A percentile compares a stretch with the other conserved stretches of the same genome.
These are phyloP conservation scores for Termitomyces bulborhizus DNA, from an alignment of 768 basidiomycete genomes.

Conservation along the genomic window DNA sequence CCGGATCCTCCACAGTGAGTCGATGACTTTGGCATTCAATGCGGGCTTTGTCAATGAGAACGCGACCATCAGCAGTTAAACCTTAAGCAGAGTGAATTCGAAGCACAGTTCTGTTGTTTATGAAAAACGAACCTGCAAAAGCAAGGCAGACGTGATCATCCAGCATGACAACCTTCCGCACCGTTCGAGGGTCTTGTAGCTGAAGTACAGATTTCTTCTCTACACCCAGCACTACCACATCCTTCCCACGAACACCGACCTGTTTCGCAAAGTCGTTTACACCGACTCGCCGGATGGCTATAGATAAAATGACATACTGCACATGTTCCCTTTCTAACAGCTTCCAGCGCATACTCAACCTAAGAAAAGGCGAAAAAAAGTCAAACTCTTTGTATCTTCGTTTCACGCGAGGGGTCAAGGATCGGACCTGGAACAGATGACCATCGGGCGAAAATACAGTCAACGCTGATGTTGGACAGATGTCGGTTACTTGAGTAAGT, in stretches of 20 bases:
- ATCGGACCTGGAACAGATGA: conserved; percentile 88
- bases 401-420: conserved; percentile 4
- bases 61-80: conserved; percentile 94
- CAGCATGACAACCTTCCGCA: conserved; percentile 96
- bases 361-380: conserved; percentile 28
- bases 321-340: conserved; percentile 94
- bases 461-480: conserved; percentile 49
- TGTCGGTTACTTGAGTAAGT: background rate
- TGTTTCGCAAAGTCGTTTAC: conserved; percentile 21
- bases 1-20: conserved; percentile 95
- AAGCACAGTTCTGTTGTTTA: background rate
- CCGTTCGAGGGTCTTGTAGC: conserved; percentile 96
- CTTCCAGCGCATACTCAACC: conserved; percentile 99
- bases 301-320: conserved; percentile 52
- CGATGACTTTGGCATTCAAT: conserved; percentile 98
- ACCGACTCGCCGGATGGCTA: conserved; percentile 3
- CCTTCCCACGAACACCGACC: conserved; percentile 94
- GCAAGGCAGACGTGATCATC: conserved; percentile 97
- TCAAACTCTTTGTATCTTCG: conserved; percentile 10
- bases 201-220: conserved; percentile 99
- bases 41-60: conserved; percentile 96
- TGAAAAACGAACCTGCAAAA: conserved; percentile 73
- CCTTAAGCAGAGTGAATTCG: conserved; percentile 42
- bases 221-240: conserved; percentile 93
- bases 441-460: conserved; percentile 99